Base-by-base conservation (phyloP, 1,284 basidiomycete species). In the Boletus sp. region DNA sequence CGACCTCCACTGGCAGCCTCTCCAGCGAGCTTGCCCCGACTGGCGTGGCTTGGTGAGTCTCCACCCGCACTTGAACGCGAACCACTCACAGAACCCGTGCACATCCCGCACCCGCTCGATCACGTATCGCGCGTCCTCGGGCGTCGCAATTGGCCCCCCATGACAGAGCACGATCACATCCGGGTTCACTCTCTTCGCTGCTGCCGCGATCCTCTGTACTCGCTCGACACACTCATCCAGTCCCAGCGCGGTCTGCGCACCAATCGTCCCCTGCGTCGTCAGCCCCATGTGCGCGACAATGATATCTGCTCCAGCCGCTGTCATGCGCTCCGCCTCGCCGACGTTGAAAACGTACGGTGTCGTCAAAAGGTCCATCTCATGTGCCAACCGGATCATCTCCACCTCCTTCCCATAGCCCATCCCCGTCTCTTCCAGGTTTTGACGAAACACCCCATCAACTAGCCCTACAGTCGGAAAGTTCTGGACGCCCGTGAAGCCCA, bases 231-330 rank as follows among this genome's bases (percentile, higher is more conserved):
- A 56, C 22, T 67, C 55, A 8, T 66, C 57, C 27, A 64, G 53
- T 4, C 36, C 45, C 10, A 48, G 41, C 23, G 64, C 52, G 1
- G 59, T 65, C 41, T 55, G 62, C 4, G 60, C 65, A 20, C 59
- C 61, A 40, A 62, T 51, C 23, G 55, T 55, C 9, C 64, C 60
- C 22, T 48, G 57, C 19, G 60, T 66, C 41, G 62, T 66, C 32
- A 62, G 62, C 3, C 60, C 64, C 62, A 62, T 66, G 41, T 64
- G 62, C 8, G 57, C 61, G n/a, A 66, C 61, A n/a, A 66, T 39
- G 25, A 64, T 27, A 40, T 64, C 61, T 12, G 61, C 65, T 0
- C 61, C 64, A 8, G 57, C 62, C 7, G 25, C 8, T 2, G 59
- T 41, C 61, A 66, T 64, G 26, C 53, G 54, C 40, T 47, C 52